Base-by-base conservation (phyloP, 495 filamentous ascomycete genomes). In the Neurospora tetraspora region DNA sequence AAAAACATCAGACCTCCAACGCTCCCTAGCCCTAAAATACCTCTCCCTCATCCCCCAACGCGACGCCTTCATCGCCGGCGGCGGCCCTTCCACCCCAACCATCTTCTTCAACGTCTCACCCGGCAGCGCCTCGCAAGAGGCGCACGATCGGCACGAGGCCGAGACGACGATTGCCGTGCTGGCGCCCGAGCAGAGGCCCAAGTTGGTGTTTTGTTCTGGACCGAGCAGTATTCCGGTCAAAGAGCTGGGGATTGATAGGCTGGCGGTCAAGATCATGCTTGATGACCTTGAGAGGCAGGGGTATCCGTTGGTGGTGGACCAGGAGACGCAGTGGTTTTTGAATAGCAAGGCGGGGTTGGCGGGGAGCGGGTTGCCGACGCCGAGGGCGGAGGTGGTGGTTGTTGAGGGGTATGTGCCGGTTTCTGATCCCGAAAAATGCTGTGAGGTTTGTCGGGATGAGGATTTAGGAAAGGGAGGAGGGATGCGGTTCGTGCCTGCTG, bases 21-120 rank as follows among this genome's bases (percentile, higher is more conserved):
- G 69, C 14, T 73, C 75, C 3, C 73, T 80, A 8, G 74, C 78
- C 5, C 74, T 69, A 40, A 80, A 80, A 70, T 76, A 80, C 47
- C 75, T 80, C 71, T 71, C 69, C 47, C 74, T 79, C 34, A 76
- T 81, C 23, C 72, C 80, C 6, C 80, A 82, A 69, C 78, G 79
- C 12, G 79, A 81, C 39, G 76, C 79, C 69, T 81, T 82, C 74
- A 74, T 79, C 42, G 71, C 76, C 5, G 80, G 80, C 38, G 80
- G 80, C 38, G 53, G 53, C 1, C 53, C 53, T 14, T 36, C 34
- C 11, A 73, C 77, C 7, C 71, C 75, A 0, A 73, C 79, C 14
- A 70, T 82, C 31, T 53, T 80, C 43, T 81, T 82, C 73, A 53
- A 75, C 53, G 20, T 71, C 39, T 70, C 72, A 34, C 72, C 65